phyloP scores from a whole-genome alignment of 176 grass and related monocot species.

The Tillandsia leiboldiana region DNA sequence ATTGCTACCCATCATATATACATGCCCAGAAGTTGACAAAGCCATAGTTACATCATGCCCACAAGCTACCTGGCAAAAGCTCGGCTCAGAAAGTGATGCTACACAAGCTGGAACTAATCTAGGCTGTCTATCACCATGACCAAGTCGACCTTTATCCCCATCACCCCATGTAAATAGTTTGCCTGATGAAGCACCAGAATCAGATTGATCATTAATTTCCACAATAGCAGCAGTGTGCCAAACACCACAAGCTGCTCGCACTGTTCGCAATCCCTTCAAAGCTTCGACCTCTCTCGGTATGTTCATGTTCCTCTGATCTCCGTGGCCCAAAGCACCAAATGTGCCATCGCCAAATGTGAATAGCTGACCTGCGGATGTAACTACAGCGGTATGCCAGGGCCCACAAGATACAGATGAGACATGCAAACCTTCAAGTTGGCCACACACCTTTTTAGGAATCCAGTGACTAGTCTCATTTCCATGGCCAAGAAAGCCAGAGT shows the following conservation, averaged over 20 bases:
- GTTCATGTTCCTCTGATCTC: conserved; percentile 38
- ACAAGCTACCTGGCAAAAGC: conserved; percentile 55
- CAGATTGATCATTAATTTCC: conserved; percentile 38
- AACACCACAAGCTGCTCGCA: conserved; percentile 50
- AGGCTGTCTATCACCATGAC: conserved; percentile 48
- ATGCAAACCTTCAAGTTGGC: conserved; percentile 41
- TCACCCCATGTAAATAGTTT: conserved; percentile 76
- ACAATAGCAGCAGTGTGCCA: conserved; percentile 71
- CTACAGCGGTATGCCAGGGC: conserved; percentile 56
- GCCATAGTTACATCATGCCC: conserved; percentile 50
- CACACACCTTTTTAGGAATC: conserved; percentile 60
- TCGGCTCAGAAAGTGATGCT: conserved; percentile 31
- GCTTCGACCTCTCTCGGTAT: conserved; percentile 53
- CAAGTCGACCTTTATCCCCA: conserved; percentile 65
- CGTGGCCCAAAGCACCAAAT: conserved; percentile 70
- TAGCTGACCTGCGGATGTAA: conserved; percentile 50
- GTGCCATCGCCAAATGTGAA: conserved; percentile 70
- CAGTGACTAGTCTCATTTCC: conserved; percentile 48
- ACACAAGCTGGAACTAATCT: conserved; percentile 46
- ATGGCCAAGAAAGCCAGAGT: conserved; percentile 59
- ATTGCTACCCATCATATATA: conserved; percentile 66
- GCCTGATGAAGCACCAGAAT: conserved; percentile 31
- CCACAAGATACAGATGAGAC: conserved; percentile 62
- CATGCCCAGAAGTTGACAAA: conserved; percentile 40
- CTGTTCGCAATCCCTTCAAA: conserved; percentile 40